Conservation (phyloP, 306 rosid genomes). For the Cucurbita maxima region DNA sequence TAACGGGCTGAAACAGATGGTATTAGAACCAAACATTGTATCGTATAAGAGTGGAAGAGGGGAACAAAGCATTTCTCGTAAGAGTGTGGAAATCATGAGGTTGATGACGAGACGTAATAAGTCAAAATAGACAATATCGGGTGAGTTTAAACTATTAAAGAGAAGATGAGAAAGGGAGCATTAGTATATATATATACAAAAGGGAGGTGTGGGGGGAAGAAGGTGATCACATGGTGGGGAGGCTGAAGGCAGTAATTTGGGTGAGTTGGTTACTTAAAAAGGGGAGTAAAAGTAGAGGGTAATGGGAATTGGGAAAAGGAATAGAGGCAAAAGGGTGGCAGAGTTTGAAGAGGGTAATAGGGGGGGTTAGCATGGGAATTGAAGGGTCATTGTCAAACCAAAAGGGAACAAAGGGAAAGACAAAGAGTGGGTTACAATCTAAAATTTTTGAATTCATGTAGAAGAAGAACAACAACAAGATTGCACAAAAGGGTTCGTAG, state of each 20-base stretch:
- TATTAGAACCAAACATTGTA: too few relatives aligned
- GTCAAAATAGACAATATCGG: too few relatives aligned
- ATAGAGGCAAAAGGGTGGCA: neutral
- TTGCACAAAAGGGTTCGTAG: too few relatives aligned
- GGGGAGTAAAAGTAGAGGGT: neutral
- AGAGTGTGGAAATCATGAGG: too few relatives aligned
- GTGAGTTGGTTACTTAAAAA: neutral
- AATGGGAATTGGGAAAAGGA: neutral
- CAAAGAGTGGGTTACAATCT: neutral
- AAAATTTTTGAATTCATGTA: too few relatives aligned
- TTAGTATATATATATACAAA: neutral
- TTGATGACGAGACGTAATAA: too few relatives aligned
- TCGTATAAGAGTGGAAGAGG: too few relatives aligned
- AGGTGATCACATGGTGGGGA: neutral
- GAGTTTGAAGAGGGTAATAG: neutral
- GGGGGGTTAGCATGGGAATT: neutral
- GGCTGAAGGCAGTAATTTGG: neutral
- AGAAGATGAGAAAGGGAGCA: neutral
- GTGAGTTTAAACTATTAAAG: neutral
- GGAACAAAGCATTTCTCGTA: too few relatives aligned
- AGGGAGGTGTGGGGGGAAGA: neutral
- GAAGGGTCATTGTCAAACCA: constrained; percentile 1
- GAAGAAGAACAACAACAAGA: too few relatives aligned
- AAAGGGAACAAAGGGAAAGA: neutral
- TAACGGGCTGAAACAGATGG: too few relatives aligned